Evolutionary conservation across 306 rosid genomes (phyloP).

Genomic region (Lotus japonicus): DNA sequence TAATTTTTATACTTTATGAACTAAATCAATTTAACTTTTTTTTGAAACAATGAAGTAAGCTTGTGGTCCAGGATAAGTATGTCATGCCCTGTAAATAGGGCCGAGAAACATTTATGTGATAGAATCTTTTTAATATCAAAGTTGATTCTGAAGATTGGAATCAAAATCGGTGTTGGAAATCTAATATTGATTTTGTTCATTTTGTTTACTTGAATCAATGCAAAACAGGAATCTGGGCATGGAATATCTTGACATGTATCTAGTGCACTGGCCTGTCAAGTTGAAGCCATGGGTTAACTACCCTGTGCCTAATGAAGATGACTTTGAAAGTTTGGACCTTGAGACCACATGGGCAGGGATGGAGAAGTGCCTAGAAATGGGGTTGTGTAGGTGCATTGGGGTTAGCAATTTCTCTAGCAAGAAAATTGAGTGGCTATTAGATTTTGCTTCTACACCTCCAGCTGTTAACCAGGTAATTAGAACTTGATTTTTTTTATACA

Average conservation of each 20-base stretch:
- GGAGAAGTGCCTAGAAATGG: conserved; percentile 78
- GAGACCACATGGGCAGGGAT: conserved; percentile 75
- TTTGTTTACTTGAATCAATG: not conserved
- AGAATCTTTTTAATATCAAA: not conserved
- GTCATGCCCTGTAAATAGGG: not conserved
- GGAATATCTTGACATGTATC: conserved; percentile 84
- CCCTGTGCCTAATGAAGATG: conserved; percentile 70
- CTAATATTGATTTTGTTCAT: not conserved
- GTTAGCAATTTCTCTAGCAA: conserved; percentile 86
- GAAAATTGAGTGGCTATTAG: conserved; percentile 47
- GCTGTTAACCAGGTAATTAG: conserved; percentile 67
- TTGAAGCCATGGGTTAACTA: conserved; percentile 75
- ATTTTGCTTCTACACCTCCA: conserved; percentile 61
- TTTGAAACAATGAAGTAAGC: not conserved
- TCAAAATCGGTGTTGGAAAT: not conserved
- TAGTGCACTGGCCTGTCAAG: conserved; percentile 93
- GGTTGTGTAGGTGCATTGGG: conserved; percentile 74
- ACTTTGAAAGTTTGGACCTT: conserved; percentile 62
- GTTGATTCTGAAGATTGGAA: not conserved
- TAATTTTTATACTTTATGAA: too few species aligned
- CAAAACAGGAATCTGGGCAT: conserved; percentile 54
- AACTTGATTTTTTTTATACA: too few species aligned
- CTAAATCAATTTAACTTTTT: not conserved
- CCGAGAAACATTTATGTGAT: not conserved
- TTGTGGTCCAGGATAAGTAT: not conserved